Percentiles rank a stretch among this genome's conserved stretches.
Conservation (phyloP, 1,139 yeast genomes). For the Arxiozyma heterogenica region DNA sequence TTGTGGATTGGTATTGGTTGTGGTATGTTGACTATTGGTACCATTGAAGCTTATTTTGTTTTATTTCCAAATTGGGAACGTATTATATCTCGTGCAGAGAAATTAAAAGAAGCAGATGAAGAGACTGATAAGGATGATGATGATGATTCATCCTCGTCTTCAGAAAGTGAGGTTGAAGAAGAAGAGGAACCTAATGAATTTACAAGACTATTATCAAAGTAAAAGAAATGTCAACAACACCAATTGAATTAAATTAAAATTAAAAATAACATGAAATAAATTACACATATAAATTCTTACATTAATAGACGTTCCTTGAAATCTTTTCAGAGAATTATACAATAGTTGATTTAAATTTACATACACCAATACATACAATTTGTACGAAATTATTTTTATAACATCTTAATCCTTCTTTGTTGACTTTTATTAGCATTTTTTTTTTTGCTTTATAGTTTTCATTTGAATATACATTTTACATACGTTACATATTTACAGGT, state of each 20-base stretch:
- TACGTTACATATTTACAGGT: not conserved
- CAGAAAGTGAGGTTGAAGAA: conserved; percentile 18
- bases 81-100: conserved; percentile 39
- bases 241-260: not conserved
- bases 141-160: conserved; percentile 14
- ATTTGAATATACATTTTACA: not conserved
- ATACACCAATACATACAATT: not conserved
- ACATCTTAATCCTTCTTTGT: not conserved
- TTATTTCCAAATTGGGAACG: conserved; percentile 47
- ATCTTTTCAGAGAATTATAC: too few relatives aligned
- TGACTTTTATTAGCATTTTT: not conserved
- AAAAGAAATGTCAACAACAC: not conserved
- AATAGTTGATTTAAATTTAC: too few relatives aligned
- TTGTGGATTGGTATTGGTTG: conserved; percentile 83
- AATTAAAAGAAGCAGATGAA: conserved; percentile 33
- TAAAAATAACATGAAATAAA: not conserved
- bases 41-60: conserved; percentile 47
- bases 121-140: conserved; percentile 26
- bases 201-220: conserved; percentile 8
- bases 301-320: not conserved
- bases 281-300: not conserved
- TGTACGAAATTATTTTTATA: too few relatives aligned
- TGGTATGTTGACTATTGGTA: conserved; percentile 64
- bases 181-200: conserved; percentile 7
- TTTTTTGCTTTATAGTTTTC: not conserved